Evolutionary conservation across 2,329 filamentous ascomycete species (phyloP).

Genomic region (Penicillium sp.): DNA sequence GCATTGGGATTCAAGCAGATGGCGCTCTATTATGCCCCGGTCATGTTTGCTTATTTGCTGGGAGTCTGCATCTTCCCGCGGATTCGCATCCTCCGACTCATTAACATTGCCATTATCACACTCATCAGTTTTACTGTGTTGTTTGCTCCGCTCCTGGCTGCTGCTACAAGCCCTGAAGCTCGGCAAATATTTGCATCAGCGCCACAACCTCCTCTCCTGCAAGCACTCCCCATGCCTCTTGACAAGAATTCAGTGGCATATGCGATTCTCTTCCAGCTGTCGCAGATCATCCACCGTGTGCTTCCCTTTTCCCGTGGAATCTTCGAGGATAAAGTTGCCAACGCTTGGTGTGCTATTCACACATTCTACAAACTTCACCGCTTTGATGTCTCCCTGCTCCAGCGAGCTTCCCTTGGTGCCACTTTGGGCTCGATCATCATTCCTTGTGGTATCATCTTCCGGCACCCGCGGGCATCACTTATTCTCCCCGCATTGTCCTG

Average conservation of each 20-base stretch:
- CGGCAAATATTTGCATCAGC: constrained; percentile 66
- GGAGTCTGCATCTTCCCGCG: constrained; percentile 81
- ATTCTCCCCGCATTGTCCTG: constrained; percentile 80
- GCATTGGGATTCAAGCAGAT: constrained; percentile 99
- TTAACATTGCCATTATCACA: constrained; percentile 77
- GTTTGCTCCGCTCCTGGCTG: constrained; percentile 74
- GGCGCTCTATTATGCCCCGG: constrained; percentile 95
- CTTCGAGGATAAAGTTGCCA: constrained; percentile 98
- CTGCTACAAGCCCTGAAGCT: constrained; percentile 70
- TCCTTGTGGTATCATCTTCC: constrained; percentile 77
- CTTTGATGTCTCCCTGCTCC: constrained; percentile 72
- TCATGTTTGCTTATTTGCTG: constrained; percentile 87
- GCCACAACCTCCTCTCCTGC: constrained; percentile 65
- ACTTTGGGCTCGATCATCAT: constrained; percentile 79
- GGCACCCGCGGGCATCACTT: constrained; percentile 75
- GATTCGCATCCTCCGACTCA: constrained; percentile 68
- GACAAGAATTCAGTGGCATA: constrained; percentile 72
- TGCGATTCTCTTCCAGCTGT: constrained; percentile 74
- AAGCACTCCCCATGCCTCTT: constrained; percentile 61
- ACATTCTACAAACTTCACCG: constrained; percentile 83
- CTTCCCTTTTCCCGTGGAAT: constrained; percentile 95
- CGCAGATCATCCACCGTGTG: constrained; percentile 86
- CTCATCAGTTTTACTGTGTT: constrained; percentile 73
- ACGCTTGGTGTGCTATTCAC: constrained; percentile 95
- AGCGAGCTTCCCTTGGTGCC: constrained; percentile 72